Evolutionary conservation across 805 yeast genomes (phyloP).

Genomic region (Nakazawaea pomicola): DNA sequence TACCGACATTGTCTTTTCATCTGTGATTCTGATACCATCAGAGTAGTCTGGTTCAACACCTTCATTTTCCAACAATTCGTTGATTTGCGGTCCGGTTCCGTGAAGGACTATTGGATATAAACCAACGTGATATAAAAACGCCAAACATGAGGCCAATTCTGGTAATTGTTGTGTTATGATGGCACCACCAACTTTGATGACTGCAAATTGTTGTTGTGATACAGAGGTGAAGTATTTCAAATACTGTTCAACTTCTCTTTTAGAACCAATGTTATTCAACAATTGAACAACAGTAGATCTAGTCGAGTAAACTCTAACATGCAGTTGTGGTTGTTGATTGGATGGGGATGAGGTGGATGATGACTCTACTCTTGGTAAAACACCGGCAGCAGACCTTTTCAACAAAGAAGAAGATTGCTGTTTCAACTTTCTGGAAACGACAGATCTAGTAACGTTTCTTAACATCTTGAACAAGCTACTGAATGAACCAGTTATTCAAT

Average conservation of each 20-base stretch:
- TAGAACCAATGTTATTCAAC: slow-evolving; percentile 92
- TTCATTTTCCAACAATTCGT: slow-evolving; percentile 85
- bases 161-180: slow-evolving; percentile 92
- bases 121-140: slow-evolving; percentile 95
- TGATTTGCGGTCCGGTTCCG: slow-evolving; percentile 99
- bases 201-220: slow-evolving; percentile 95
- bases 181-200: slow-evolving; percentile 98
- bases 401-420: neutral
- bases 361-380: neutral
- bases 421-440: neutral
- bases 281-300: slow-evolving; percentile 94
- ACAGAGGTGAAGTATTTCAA: slow-evolving; percentile 95
- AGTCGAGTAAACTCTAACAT: slow-evolving; percentile 46
- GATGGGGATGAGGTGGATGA: neutral
- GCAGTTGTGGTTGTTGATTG: neutral
- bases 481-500: neutral
- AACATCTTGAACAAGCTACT: slow-evolving; percentile 4
- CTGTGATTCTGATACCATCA: slow-evolving; percentile 96
- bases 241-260: slow-evolving; percentile 97
- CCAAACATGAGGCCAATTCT: slow-evolving; percentile 91
- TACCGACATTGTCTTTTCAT: slow-evolving; percentile 90
- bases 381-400: neutral
- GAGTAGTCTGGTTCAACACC: slow-evolving; percentile 94
- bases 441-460: slow-evolving; percentile 1
- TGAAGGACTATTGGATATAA: slow-evolving; percentile 94